A percentile compares a stretch with the other conserved stretches of the same genome.
Evolutionary conservation across 768 basidiomycete species (phyloP).

Genomic region (Lactifluus hygrophoroides): DNA sequence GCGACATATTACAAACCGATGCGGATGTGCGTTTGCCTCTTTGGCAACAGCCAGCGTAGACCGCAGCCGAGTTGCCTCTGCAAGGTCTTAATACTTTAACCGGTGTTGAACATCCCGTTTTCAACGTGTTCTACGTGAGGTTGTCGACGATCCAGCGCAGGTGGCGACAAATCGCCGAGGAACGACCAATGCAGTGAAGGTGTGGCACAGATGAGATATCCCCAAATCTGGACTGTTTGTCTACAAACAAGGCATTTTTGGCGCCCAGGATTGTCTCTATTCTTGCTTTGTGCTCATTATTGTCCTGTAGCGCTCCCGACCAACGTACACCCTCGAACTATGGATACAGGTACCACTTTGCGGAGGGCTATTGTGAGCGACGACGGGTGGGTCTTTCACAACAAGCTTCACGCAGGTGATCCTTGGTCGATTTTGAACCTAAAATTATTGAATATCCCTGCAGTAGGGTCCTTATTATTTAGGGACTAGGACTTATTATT

Average conservation of each 20-base stretch:
- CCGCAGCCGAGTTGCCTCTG: background rate
- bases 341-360: background rate
- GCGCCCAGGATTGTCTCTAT: background rate
- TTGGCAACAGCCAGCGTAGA: background rate
- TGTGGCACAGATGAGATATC: background rate
- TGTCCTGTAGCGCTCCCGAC: background rate
- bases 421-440: no score
- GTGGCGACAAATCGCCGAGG: slow-evolving; percentile 1
- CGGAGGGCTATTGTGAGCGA: slow-evolving; percentile 9
- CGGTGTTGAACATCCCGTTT: background rate
- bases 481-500: no score
- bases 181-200: slow-evolving; percentile 2
- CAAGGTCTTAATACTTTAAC: background rate
- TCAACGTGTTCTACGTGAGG: slow-evolving; percentile 12
- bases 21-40: background rate
- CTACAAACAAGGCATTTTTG: background rate
- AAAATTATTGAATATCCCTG: no score
- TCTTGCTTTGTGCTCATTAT: background rate
- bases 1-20: background rate
- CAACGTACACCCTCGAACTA: background rate
- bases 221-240: background rate
- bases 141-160: slow-evolving; percentile 15
- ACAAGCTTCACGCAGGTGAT: no score
- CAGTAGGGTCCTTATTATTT: no score
- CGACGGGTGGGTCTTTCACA: background rate